Evolutionary conservation across 148 eudicot species (phyloP), one percentile per base, ranked within the genome.

Genomic region (Nepenthes mirabilis): DNA sequence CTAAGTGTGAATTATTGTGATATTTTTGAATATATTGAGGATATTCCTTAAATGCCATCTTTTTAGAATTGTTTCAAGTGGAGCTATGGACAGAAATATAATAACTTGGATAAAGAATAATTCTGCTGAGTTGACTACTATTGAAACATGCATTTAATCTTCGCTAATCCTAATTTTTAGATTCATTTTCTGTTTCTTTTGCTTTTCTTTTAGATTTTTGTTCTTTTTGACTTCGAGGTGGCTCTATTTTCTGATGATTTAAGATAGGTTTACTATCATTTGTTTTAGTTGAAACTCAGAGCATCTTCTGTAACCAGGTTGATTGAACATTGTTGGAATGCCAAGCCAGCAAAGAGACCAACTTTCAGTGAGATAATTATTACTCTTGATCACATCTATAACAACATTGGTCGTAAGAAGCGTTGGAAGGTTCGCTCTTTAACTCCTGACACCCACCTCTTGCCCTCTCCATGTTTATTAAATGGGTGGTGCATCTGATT

Each of bases 281-380:
- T 10, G 34, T 33, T 32, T 12, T 7, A 5, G 5, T 13, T 4
- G 1, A 13, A 50, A n/a, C 45, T 35, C 1, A n/a, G 36, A n/a
- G 12, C 23, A 23, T 51, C 11, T 36, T 65, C 50, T 77, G 35
- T 58, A 61, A 33, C 59, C 75, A 93, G 98, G 81, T 79, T 93
- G 72, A 83, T 93, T 69, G 95, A 82, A 73, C 82, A 77, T 59
- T 93, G 98, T 72, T 93, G 98, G 98, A 76, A 51, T 65, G 96
- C 82, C 70, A 70, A 79, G 62, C 85, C 98, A 56, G 72, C 75
- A 40, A 68, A 79, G 70, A 72, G 96, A 72, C 98, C 96, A 32
- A 83, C 89, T 34, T 93, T 93, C 61, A 82, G 83, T 72, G 74
- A 80, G 64, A 88, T 88, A 37, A 88, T 93, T 63, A 58, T 61